Evolutionary conservation across 2,329 filamentous ascomycete species (phyloP).

Genomic region (Coniosporium tulheliwenetii): DNA sequence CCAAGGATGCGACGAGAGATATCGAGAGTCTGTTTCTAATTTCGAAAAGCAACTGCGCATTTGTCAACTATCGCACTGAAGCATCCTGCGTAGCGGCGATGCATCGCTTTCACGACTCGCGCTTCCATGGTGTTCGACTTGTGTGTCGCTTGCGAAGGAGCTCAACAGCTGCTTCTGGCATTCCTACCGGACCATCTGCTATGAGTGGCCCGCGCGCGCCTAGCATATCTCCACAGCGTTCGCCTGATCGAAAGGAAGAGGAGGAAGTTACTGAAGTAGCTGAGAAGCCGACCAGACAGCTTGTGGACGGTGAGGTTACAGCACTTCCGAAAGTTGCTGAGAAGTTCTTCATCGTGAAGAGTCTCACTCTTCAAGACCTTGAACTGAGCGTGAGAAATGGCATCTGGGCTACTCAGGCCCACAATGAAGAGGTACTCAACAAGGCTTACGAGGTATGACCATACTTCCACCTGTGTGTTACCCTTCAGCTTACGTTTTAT

Average conservation of each 20-base stretch:
- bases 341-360: conserved; percentile 86
- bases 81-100: conserved; percentile 60
- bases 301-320: conserved; percentile 4
- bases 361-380: conserved; percentile 76
- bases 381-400: conserved; percentile 77
- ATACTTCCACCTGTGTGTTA: conserved; percentile 2
- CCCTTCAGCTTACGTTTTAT: conserved; percentile 5
- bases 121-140: conserved; percentile 70
- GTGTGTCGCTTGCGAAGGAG: conserved; percentile 66
- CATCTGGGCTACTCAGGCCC: conserved; percentile 86
- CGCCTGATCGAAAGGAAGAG: neutral
- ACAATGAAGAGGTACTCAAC: conserved; percentile 78
- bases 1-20: conserved; percentile 54
- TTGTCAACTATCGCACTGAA: conserved; percentile 87
- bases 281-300: neutral
- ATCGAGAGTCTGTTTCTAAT: conserved; percentile 88
- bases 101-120: conserved; percentile 75
- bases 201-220: conserved; percentile 15
- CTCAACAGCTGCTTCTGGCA: conserved; percentile 27
- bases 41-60: conserved; percentile 92
- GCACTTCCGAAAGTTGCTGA: conserved; percentile 37
- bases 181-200: conserved; percentile 40
- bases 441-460: conserved; percentile 58
- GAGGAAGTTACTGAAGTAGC: neutral
- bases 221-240: neutral